Conservation (phyloP, 108 stramenopile species). For the Stephanodiscus triporus region DNA sequence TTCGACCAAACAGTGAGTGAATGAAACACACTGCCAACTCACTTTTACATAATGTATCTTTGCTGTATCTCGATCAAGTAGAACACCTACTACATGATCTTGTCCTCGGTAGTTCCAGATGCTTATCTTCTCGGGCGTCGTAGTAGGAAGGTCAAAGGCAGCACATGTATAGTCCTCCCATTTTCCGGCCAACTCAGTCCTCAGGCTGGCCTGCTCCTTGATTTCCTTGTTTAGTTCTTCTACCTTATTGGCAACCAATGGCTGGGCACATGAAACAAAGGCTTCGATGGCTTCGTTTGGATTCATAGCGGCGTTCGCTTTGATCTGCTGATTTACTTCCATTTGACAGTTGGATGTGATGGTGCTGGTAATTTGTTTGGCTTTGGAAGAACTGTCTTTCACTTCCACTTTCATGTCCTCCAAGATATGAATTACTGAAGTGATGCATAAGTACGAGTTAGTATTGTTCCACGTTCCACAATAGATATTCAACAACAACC, state of each 20-base stretch:
- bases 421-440: conserved; percentile 37
- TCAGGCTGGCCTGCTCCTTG: conserved; percentile 52
- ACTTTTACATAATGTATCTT: conserved; percentile 73
- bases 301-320: conserved; percentile 10
- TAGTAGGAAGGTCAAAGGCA: conserved; percentile 57
- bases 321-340: conserved; percentile 12
- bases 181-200: conserved; percentile 47
- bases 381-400: conserved; percentile 35
- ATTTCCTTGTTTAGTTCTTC: conserved; percentile 60
- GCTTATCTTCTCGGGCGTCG: conserved; percentile 40
- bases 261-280: conserved; percentile 30
- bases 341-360: conserved; percentile 34
- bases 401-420: conserved; percentile 46
- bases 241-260: conserved; percentile 43
- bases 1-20: neutral
- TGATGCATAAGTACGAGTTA: neutral
- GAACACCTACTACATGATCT: conserved; percentile 43
- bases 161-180: conserved; percentile 84
- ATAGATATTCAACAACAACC: neutral
- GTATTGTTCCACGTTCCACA: neutral
- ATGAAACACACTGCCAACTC: neutral
- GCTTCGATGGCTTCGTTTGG: conserved; percentile 27
- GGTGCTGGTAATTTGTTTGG: neutral
- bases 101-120: conserved; percentile 43
- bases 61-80: conserved; percentile 63